Conservation (phyloP, 78 protist genomes). For the Isochrysis galbana region DNA sequence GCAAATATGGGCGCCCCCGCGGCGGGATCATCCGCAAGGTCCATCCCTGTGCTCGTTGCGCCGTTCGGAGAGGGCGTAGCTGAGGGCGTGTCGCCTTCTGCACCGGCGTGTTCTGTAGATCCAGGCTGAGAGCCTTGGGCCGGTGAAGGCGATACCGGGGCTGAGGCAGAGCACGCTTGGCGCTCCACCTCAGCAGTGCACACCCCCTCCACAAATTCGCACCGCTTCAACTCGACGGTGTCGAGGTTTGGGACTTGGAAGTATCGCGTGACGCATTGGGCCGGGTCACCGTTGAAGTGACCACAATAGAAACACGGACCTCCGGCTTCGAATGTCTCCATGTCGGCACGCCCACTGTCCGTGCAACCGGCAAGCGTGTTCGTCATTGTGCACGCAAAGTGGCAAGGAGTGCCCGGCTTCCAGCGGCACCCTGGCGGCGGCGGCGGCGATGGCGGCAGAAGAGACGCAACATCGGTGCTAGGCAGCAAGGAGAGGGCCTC, state of each 20-base stretch:
- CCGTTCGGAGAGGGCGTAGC: too few relatives aligned
- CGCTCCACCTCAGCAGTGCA: neutral
- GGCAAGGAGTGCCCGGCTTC: neutral
- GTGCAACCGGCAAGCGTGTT: neutral
- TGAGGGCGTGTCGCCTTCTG: too few relatives aligned
- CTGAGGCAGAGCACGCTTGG: neutral
- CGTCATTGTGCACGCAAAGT: neutral
- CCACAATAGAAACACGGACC: neutral
- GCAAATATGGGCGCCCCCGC: too few relatives aligned
- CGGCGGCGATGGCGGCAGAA: neutral
- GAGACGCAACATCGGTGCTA: neutral
- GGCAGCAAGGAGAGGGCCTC: neutral
- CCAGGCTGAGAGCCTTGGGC: too few relatives aligned
- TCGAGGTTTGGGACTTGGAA: neutral
- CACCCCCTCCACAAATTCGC: neutral
- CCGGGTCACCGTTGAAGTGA: neutral
- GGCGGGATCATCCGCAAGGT: too few relatives aligned
- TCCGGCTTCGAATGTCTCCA: neutral
- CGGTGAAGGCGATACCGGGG: too few relatives aligned
- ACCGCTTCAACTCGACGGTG: neutral
- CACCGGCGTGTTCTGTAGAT: too few relatives aligned
- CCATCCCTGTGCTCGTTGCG: too few relatives aligned
- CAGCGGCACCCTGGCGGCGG: neutral
- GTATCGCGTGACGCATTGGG: neutral
- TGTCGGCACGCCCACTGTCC: neutral